Conservation (phyloP, 2,329 filamentous ascomycete genomes). For the Botrytis porri region DNA sequence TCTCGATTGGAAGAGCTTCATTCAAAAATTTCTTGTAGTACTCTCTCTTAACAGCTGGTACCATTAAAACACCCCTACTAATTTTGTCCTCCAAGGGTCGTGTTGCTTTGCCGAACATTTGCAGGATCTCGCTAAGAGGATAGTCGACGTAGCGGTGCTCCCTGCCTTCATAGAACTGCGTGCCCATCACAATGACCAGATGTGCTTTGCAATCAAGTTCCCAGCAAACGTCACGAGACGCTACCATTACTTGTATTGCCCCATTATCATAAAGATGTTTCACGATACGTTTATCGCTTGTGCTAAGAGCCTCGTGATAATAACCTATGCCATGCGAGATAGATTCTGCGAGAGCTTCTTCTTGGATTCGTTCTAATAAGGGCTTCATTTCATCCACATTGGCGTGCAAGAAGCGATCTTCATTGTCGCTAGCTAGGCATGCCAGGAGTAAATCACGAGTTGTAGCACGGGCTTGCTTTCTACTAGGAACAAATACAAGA, state of each 20-base stretch:
- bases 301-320: slow-evolving; percentile 89
- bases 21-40: slow-evolving; percentile 99
- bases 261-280: slow-evolving; percentile 80
- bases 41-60: slow-evolving; percentile 88
- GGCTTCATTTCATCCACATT: slow-evolving; percentile 78
- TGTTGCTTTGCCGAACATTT: slow-evolving; percentile 96
- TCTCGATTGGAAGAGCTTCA: slow-evolving; percentile 93
- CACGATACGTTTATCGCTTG: slow-evolving; percentile 89
- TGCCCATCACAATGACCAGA: slow-evolving; percentile 94
- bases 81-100: slow-evolving; percentile 74
- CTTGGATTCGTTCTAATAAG: slow-evolving; percentile 77
- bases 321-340: slow-evolving; percentile 94
- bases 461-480: slow-evolving; percentile 88
- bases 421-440: slow-evolving; percentile 83
- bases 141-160: slow-evolving; percentile 98
- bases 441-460: slow-evolving; percentile 85
- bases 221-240: slow-evolving; percentile 91
- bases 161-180: slow-evolving; percentile 93
- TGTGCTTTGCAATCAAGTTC: slow-evolving; percentile 86
- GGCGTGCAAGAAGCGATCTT: slow-evolving; percentile 89
- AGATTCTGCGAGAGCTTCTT: slow-evolving; percentile 82
- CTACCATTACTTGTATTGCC: slow-evolving; percentile 68
- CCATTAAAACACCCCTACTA: slow-evolving; percentile 92
- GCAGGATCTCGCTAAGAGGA: slow-evolving; percentile 85
- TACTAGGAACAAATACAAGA: slow-evolving; percentile 85